Evolutionary conservation across 805 yeast species (phyloP).

Genomic region (Saturnispora gosingensis): DNA sequence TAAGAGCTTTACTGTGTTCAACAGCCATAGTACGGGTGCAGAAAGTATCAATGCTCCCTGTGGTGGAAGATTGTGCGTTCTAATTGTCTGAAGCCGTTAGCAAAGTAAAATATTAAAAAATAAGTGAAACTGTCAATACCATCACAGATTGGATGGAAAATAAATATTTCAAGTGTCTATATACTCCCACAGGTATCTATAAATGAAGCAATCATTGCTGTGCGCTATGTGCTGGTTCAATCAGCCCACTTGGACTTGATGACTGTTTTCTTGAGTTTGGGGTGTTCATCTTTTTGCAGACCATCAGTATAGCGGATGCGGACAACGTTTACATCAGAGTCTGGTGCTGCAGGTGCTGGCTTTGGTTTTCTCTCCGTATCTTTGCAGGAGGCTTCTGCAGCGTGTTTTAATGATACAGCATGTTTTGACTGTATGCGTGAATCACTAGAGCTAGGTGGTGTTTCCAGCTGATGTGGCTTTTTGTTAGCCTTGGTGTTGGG

Average conservation of each 20-base stretch:
- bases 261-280: not conserved
- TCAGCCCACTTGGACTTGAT: constrained; percentile 4
- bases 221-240: not conserved
- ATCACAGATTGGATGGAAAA: not conserved
- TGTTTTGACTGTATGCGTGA: not conserved
- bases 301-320: constrained; percentile 4
- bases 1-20: not conserved
- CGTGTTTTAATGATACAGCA: not conserved
- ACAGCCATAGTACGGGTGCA: not conserved
- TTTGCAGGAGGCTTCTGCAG: not conserved
- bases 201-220: not conserved
- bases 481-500: not conserved
- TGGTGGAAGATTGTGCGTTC: no score
- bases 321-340: not conserved
- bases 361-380: not conserved
- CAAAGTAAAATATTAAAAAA: not conserved
- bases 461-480: not conserved
- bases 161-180: not conserved
- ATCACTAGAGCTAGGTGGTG: constrained; percentile 5
- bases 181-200: not conserved
- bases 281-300: not conserved
- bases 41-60: not conserved
- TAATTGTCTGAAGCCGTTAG: not conserved
- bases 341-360: not conserved
- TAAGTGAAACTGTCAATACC: not conserved